Conservation (phyloP, 1,139 yeast genomes). For the Wickerhamiella infanticola region DNA sequence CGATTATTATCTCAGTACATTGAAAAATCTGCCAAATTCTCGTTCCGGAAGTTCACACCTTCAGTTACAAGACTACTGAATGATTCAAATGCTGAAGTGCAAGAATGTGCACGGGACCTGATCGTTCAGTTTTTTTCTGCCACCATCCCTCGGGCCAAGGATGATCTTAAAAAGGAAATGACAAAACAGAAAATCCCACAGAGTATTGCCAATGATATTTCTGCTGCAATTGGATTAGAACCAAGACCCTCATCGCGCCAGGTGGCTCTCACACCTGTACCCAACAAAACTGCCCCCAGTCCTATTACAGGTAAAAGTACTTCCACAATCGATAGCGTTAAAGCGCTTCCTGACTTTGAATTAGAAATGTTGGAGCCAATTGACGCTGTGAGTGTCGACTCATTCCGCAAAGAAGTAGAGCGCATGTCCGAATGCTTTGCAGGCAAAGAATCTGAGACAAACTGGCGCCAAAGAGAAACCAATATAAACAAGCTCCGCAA, state of each 20-base stretch:
- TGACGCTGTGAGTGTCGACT: slow-evolving; percentile 21
- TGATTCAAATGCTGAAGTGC: slow-evolving; percentile 24
- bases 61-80: slow-evolving; percentile 27
- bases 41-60: slow-evolving; percentile 31
- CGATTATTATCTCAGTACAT: slow-evolving; percentile 25
- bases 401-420: slow-evolving; percentile 27
- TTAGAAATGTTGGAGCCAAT: slow-evolving; percentile 21
- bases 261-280: neutral
- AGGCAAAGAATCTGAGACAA: slow-evolving; percentile 78
- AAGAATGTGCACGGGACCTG: slow-evolving; percentile 24
- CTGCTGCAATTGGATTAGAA: neutral
- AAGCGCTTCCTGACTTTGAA: slow-evolving; percentile 11
- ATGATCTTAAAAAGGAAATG: slow-evolving; percentile 37
- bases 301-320: neutral
- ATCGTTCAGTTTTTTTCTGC: slow-evolving; percentile 30
- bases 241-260: neutral
- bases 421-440: slow-evolving; percentile 32
- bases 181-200: slow-evolving; percentile 25
- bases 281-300: neutral
- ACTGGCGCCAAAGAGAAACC: slow-evolving; percentile 68
- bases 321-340: neutral
- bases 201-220: neutral
- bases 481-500: slow-evolving; percentile 41
- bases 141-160: slow-evolving; percentile 29
- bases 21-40: slow-evolving; percentile 27